Percentiles rank a stretch among this genome's conserved stretches.
Conservation (phyloP, 1,139 yeast species). For the Zhuliangozyma blackwelliae region DNA sequence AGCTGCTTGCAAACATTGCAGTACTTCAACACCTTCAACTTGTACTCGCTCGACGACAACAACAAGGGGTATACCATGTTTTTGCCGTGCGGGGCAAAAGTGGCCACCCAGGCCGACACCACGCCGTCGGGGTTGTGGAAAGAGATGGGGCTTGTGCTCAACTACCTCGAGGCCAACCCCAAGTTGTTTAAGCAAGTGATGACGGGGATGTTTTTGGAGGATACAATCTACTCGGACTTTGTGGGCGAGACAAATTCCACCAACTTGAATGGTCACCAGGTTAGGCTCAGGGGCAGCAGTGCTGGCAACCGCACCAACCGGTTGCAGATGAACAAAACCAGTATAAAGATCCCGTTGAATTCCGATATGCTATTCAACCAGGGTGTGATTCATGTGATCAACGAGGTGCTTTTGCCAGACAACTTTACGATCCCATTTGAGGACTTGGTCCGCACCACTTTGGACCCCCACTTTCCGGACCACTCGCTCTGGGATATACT, state of each 20-base stretch:
- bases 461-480: conserved; percentile 38
- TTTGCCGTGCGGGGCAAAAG: conserved; percentile 59
- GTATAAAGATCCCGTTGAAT: conserved; percentile 33
- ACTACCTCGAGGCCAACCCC: conserved; percentile 53
- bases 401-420: conserved; percentile 54
- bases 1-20: conserved; percentile 36
- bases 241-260: conserved; percentile 10
- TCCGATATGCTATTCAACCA: conserved; percentile 73
- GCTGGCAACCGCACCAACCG: neutral
- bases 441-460: conserved; percentile 50
- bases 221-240: conserved; percentile 65
- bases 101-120: neutral
- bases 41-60: conserved; percentile 44
- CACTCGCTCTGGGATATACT: conserved; percentile 49
- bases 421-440: conserved; percentile 48
- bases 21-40: conserved; percentile 25
- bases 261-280: conserved; percentile 31
- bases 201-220: conserved; percentile 57
- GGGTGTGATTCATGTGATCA: conserved; percentile 80
- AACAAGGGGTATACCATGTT: conserved; percentile 68
- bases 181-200: conserved; percentile 49
- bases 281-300: conserved; percentile 13
- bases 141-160: conserved; percentile 54
- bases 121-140: conserved; percentile 50
- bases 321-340: conserved; percentile 23